These are phyloP conservation scores for Gossypium davidsonii DNA, from an alignment of 441 rosid species.

Conservation along the genomic window DNA sequence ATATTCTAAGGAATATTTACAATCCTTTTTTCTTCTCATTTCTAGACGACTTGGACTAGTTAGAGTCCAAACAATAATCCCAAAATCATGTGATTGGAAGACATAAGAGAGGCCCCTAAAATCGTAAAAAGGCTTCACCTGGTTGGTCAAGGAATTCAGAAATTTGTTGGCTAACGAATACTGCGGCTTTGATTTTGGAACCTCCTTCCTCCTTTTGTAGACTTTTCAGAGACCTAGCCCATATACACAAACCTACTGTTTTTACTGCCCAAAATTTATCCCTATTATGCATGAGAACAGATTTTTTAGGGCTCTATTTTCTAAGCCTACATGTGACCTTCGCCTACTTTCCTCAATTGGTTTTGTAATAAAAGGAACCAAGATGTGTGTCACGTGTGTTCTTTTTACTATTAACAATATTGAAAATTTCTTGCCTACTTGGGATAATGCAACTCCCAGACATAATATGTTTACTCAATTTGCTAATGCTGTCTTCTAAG, in stretches of 20 bases:
- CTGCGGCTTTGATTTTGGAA: conserved; percentile 4
- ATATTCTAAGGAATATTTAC: too few relatives aligned
- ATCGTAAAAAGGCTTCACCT: neutral
- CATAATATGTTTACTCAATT: neutral
- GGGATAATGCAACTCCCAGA: neutral
- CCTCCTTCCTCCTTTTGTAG: neutral
- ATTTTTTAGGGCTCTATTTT: neutral
- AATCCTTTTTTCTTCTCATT: neutral
- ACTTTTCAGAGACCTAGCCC: neutral
- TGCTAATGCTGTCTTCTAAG: too few relatives aligned
- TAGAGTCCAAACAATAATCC: neutral
- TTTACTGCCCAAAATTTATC: neutral
- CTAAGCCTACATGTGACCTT: neutral
- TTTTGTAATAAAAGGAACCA: neutral
- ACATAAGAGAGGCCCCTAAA: neutral
- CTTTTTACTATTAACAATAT: neutral
- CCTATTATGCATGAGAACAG: neutral
- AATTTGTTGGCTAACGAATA: neutral
- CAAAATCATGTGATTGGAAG: conserved; percentile 14
- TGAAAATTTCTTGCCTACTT: neutral
- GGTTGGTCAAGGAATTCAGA: neutral
- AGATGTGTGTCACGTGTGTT: neutral
- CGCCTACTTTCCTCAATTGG: neutral
- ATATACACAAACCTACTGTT: too few relatives aligned
- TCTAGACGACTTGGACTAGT: neutral